A percentile compares a stretch with the other conserved stretches of the same genome.
phyloP scores from a whole-genome alignment of 768 basidiomycete genomes.

The Pleurotus platypus region DNA sequence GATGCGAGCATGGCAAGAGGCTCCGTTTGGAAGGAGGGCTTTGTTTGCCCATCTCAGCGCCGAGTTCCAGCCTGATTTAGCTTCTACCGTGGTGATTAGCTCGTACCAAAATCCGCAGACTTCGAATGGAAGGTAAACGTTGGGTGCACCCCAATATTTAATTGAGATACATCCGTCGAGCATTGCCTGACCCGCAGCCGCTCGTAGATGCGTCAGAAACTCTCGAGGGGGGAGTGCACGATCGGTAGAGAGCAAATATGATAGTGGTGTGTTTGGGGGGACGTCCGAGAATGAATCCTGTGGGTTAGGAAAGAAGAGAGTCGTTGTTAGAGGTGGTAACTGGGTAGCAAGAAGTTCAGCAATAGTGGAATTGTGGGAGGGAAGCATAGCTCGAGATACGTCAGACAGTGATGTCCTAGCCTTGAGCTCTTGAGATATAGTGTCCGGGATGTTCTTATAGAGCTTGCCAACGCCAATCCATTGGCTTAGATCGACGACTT shows the following conservation, averaged over 20 bases:
- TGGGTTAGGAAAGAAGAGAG: not conserved
- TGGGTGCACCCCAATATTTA: not conserved
- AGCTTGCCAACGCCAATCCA: not conserved
- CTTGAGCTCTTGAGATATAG: not conserved
- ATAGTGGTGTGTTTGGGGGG: not conserved
- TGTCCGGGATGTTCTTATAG: not conserved
- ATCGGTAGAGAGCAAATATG: not conserved
- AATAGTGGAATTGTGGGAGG: not conserved
- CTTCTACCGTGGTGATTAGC: not conserved
- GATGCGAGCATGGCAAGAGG: not conserved
- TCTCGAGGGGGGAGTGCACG: not conserved
- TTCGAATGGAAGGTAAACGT: not conserved
- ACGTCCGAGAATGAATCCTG: not conserved
- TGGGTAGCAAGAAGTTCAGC: no score
- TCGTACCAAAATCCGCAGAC: not conserved
- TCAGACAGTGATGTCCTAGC: not conserved
- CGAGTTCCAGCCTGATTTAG: not conserved
- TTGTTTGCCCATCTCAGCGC: not conserved
- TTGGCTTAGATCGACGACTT: not conserved
- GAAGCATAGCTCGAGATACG: not conserved
- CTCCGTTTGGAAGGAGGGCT: not conserved
- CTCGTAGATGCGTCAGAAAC: not conserved
- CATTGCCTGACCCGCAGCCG: not conserved
- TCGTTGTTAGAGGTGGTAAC: not conserved
- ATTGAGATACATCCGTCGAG: not conserved